Percentiles rank a stretch among this genome's conserved stretches.
These are phyloP conservation scores for Ascochyta koolunga DNA, from an alignment of 2,329 filamentous ascomycete genomes.

Conservation along the genomic window DNA sequence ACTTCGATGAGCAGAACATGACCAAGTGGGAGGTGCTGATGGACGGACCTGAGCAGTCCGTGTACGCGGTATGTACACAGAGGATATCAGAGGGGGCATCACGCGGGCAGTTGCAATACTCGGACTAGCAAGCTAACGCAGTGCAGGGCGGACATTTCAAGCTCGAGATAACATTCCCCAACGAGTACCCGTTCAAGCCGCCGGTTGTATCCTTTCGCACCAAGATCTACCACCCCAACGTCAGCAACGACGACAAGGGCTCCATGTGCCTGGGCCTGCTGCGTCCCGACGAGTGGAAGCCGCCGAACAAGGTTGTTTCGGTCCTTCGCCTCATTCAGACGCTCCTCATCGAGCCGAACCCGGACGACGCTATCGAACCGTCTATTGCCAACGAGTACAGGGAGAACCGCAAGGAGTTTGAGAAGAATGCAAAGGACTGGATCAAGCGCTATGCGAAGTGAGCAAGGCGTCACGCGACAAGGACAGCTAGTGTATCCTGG, in stretches of 20 bases:
- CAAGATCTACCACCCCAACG: constrained; percentile 94
- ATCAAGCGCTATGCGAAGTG: constrained; percentile 72
- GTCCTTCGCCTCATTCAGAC: constrained; percentile 79
- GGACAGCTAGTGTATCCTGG: not conserved
- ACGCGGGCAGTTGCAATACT: constrained; percentile 2
- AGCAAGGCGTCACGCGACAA: constrained; percentile 12
- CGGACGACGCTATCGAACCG: constrained; percentile 87
- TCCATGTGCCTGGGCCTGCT: constrained; percentile 86
- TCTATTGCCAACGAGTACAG: constrained; percentile 85
- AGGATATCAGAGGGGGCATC: not conserved
- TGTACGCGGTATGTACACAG: constrained; percentile 63
- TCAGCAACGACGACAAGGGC: constrained; percentile 84
- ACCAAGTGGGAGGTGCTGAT: constrained; percentile 72
- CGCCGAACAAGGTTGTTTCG: constrained; percentile 74
- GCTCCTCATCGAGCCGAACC: constrained; percentile 79
- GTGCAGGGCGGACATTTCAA: constrained; percentile 73
- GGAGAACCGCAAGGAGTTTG: constrained; percentile 69
- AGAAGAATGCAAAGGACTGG: constrained; percentile 76
- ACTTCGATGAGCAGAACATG: constrained; percentile 66
- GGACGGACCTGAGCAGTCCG: constrained; percentile 68
- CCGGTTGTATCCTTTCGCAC: constrained; percentile 80
- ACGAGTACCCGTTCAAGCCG: constrained; percentile 89
- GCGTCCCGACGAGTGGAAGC: constrained; percentile 90
- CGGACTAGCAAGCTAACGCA: constrained; percentile 13
- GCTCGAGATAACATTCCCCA: constrained; percentile 73